These are phyloP conservation scores for Fusarium coicis DNA, from an alignment of 2,329 filamentous ascomycete species.

Conservation along the genomic window DNA sequence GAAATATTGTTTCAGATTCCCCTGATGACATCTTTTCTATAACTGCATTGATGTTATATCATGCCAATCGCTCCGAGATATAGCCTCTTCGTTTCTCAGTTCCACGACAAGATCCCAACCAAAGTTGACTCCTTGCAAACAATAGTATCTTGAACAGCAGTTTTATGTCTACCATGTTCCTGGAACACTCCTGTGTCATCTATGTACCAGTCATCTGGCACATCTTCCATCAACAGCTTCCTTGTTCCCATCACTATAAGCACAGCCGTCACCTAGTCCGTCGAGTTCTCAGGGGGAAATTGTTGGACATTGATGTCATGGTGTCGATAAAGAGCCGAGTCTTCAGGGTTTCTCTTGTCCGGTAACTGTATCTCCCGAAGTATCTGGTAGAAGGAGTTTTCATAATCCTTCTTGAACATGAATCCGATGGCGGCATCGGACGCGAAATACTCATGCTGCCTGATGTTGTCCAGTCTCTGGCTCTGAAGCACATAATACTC, in stretches of 20 bases:
- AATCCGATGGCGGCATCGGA: constrained; percentile 24
- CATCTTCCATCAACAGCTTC: constrained; percentile 30
- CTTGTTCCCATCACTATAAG: constrained; percentile 21
- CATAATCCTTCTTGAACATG: constrained; percentile 34
- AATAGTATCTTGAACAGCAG: constrained; percentile 23
- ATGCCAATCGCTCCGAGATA: neutral
- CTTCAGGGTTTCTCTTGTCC: neutral
- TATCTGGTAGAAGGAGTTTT: constrained; percentile 9
- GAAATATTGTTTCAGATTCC: neutral
- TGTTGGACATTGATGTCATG: neutral
- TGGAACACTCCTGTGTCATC: constrained; percentile 37
- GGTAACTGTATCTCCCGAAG: constrained; percentile 3
- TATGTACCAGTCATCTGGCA: constrained; percentile 38
- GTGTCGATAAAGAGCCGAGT: neutral
- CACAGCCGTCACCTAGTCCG: constrained; percentile 35
- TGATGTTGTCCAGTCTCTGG: constrained; percentile 1
- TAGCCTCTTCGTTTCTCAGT: neutral
- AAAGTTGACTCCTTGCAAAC: constrained; percentile 7
- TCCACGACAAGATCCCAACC: neutral
- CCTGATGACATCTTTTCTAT: neutral
- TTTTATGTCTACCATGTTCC: constrained; percentile 20
- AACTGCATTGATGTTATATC: neutral
- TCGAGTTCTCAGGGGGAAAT: constrained; percentile 19
- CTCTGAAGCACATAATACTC: constrained; percentile 10
- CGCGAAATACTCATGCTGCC: constrained; percentile 14